These are phyloP conservation scores for Beauveria scarabaeidicola DNA, from an alignment of 2,329 filamentous ascomycete genomes.

Conservation along the genomic window DNA sequence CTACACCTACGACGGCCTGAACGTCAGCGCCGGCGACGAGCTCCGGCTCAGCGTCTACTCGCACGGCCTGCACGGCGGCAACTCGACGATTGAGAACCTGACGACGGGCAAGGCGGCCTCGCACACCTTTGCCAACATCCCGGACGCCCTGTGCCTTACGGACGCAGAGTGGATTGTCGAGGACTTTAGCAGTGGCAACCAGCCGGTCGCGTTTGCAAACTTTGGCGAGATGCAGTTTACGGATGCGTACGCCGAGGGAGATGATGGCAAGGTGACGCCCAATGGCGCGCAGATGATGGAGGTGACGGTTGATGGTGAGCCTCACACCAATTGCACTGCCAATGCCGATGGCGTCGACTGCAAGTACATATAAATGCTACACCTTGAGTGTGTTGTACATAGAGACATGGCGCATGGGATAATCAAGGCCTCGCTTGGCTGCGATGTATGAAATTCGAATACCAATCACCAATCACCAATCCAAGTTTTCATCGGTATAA, in stretches of 20 bases:
- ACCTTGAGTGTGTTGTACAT: not conserved
- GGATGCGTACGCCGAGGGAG: slow-evolving; percentile 17
- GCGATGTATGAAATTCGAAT: not conserved
- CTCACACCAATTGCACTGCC: not conserved
- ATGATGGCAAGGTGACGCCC: slow-evolving; percentile 12
- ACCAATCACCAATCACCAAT: not conserved
- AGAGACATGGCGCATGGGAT: not conserved
- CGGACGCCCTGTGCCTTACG: slow-evolving; percentile 31
- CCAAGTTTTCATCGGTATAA: not conserved
- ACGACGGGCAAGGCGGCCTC: slow-evolving; percentile 40
- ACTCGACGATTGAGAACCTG: slow-evolving; percentile 11
- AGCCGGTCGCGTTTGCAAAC: slow-evolving; percentile 21
- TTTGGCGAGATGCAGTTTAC: slow-evolving; percentile 23
- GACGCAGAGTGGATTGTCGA: no score
- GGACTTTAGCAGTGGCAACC: slow-evolving; percentile 20
- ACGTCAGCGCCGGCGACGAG: slow-evolving; percentile 22
- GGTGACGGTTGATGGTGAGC: not conserved
- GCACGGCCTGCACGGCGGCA: slow-evolving; percentile 11
- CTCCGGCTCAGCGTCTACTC: slow-evolving; percentile 24
- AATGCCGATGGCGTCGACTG: not conserved
- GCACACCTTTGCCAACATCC: slow-evolving; percentile 39
- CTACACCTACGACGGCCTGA: not conserved
- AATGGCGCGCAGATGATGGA: not conserved
- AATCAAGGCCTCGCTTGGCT: no score
- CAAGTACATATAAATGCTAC: not conserved